Evolutionary conservation across 495 filamentous ascomycete species (phyloP), one percentile per base, ranked within the genome.

Genomic region (Aspergillus conjunctus): DNA sequence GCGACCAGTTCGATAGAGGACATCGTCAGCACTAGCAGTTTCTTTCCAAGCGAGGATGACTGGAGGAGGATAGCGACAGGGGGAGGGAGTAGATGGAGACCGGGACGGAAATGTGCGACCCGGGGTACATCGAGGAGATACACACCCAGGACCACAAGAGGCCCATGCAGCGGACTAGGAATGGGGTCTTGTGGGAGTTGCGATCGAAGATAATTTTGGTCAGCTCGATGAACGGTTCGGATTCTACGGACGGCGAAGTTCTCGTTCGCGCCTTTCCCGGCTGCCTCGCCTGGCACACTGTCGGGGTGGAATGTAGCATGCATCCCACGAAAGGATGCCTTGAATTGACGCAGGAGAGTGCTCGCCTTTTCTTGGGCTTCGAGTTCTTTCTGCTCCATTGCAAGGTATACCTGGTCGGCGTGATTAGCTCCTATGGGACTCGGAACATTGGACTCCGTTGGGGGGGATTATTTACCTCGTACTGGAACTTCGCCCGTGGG

Each of bases 161-260:
- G n/a, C 17, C 43, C 43, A 45, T 45, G 43, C 43, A 45, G 7
- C 43, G 43, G 43, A 45, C 43, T 1, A 45, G 43, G 17, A 45
- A 45, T 15, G 43, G 43, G 14, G 43, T 45, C 43, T 45, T 9
- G 43, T 45, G 10, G 2, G 43, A 45, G 4, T 45, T 45, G 43
- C 43, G 43, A 20, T 45, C 43, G 43, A 45, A 45, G 43, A 45
- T 45, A 20, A 45, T 45, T 45, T 6, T 15, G 43, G 43, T 45
- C 43, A 1, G 43, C 43, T 17, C n/a, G 11, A 17, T 45, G 43
- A 14, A 45, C 7, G 10, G 10, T 17, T 1, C 10, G 43, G 43
- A 7, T 17, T 17, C 43, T 11, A 1, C 17, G 43, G 43, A 17
- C 10, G 10, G 43, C 43, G n/a, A 45, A 45, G 17, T 45, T 17